Evolutionary conservation across 1,284 basidiomycete species (phyloP).

Genomic region (Gymnopus androsaceus): DNA sequence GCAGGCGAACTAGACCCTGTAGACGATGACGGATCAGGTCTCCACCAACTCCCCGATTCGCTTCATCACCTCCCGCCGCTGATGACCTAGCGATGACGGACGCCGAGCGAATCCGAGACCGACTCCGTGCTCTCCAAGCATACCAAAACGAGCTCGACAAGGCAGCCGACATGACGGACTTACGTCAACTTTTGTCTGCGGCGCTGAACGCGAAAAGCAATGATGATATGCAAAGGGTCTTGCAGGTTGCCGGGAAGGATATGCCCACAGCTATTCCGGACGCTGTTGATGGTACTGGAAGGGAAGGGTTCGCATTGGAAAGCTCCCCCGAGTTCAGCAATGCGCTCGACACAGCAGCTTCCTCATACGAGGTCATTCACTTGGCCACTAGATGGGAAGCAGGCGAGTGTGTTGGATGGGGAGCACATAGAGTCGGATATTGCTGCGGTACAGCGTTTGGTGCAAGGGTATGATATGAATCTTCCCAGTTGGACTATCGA

Average conservation of each 20-base stretch:
- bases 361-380: constrained; percentile 9
- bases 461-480: constrained; percentile 1
- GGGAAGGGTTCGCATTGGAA: not conserved
- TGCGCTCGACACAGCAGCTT: not conserved
- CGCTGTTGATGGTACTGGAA: constrained; percentile 8
- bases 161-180: constrained; percentile 8
- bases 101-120: constrained; percentile 10
- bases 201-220: constrained; percentile 10
- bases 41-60: not conserved
- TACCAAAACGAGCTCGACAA: constrained; percentile 17
- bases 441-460: not conserved
- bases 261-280: constrained; percentile 14
- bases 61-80: not conserved
- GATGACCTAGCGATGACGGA: constrained; percentile 15
- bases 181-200: constrained; percentile 4
- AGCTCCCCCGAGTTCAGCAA: not conserved
- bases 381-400: constrained; percentile 15
- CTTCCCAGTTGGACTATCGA: constrained; percentile 11
- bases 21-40: not conserved
- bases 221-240: constrained; percentile 8
- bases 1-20: not conserved
- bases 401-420: constrained; percentile 9
- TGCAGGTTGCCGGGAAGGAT: constrained; percentile 13
- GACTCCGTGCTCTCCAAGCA: constrained; percentile 7
- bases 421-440: constrained; percentile 11